Evolutionary conservation across 2,329 filamentous ascomycete genomes (phyloP).

Genomic region (Amauroascus niger): DNA sequence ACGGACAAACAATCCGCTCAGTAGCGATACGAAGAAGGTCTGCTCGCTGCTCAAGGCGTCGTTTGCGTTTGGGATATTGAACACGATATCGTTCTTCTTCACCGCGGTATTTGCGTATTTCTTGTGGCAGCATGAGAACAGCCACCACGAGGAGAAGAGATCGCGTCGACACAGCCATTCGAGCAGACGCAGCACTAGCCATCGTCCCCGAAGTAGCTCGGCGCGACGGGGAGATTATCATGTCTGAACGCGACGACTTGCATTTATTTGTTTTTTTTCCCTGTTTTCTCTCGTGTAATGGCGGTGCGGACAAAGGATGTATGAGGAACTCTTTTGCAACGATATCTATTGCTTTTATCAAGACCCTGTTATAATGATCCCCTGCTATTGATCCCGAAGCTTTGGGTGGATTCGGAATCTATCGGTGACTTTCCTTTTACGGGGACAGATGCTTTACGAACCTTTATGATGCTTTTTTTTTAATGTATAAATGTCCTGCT

Average conservation of each 20-base stretch:
- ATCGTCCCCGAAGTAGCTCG: conserved; percentile 17
- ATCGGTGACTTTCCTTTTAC: too few relatives aligned
- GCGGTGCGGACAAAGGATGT: too few relatives aligned
- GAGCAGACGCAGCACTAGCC: conserved; percentile 16
- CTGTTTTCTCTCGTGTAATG: too few relatives aligned
- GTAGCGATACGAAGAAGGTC: conserved; percentile 56
- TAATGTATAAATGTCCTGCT: too few relatives aligned
- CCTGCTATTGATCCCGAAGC: background rate
- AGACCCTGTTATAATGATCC: background rate
- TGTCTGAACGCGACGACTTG: conserved; percentile 8
- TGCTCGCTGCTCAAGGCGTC: conserved; percentile 87
- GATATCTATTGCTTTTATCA: background rate
- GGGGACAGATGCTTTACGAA: background rate
- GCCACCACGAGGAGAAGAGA: conserved; percentile 34
- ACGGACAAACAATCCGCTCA: conserved; percentile 39
- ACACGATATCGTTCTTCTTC: conserved; percentile 67
- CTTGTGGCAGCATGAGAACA: conserved; percentile 29
- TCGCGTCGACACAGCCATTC: conserved; percentile 24
- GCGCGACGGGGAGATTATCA: conserved; percentile 28
- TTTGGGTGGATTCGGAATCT: too few relatives aligned
- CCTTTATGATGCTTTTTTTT: background rate
- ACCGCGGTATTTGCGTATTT: conserved; percentile 59
- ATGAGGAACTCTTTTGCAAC: background rate
- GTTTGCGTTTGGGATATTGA: conserved; percentile 87
- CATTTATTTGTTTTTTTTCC: background rate